These are phyloP conservation scores for Pleurotus ostreatus DNA, from an alignment of 768 basidiomycete species.

Conservation along the genomic window DNA sequence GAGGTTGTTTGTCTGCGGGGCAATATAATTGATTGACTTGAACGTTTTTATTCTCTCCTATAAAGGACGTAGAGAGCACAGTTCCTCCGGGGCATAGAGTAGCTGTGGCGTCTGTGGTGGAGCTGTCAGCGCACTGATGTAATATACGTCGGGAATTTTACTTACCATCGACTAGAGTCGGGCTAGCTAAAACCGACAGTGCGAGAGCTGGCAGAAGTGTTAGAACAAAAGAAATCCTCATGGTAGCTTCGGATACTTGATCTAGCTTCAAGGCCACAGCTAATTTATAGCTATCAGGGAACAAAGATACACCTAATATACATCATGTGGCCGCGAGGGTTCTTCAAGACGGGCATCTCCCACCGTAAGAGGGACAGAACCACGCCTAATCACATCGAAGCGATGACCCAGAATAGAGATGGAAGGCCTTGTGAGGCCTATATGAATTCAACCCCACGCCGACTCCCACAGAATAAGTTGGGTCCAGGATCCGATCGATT, in stretches of 20 bases:
- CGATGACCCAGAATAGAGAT: no score
- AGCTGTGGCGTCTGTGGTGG: not conserved
- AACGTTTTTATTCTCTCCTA: conserved; percentile 40
- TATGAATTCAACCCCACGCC: no score
- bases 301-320: not conserved
- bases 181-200: not conserved
- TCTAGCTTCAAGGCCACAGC: not conserved
- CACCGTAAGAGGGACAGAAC: no score
- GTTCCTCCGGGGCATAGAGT: conserved; percentile 18
- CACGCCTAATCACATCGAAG: no score
- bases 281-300: not conserved
- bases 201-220: not conserved
- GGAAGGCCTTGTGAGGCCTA: no score
- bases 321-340: not conserved
- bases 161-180: not conserved
- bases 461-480: no score
- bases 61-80: conserved; percentile 25
- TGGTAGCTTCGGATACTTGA: not conserved
- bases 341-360: not conserved
- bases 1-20: conserved; percentile 12
- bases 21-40: conserved; percentile 33
- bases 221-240: not conserved
- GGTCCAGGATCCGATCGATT: no score
- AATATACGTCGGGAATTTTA: no score
- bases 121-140: not conserved